A percentile compares a stretch with the other conserved stretches of the same genome.
These are phyloP conservation scores for Halteria grandinella DNA, from an alignment of 73 alveolate species.

Conservation along the genomic window DNA sequence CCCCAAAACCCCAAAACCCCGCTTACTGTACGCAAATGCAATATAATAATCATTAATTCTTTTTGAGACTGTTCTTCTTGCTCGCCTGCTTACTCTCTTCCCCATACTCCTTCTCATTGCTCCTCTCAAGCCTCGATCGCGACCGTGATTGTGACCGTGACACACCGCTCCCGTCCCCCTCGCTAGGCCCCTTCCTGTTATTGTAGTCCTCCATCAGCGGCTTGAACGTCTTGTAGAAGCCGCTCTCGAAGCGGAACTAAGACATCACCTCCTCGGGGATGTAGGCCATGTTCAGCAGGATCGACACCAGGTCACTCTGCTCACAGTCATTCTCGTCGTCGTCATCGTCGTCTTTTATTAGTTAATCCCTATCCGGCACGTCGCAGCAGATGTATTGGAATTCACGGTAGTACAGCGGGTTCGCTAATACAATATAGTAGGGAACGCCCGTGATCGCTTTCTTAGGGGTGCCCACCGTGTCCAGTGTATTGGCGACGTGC, in stretches of 20 bases:
- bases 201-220: conserved; percentile 29
- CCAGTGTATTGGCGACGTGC: conserved; percentile 3
- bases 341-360: conserved; percentile 43
- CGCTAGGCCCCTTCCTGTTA: background rate
- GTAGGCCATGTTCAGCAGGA: conserved; percentile 37
- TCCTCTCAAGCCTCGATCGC: no score
- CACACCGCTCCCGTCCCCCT: background rate
- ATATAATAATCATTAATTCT: no score
- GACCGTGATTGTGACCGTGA: no score
- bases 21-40: no score
- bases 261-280: conserved; percentile 37
- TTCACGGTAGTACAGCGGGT: conserved; percentile 33
- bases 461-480: conserved; percentile 14
- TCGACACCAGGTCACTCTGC: conserved; percentile 20
- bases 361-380: conserved; percentile 48
- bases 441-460: conserved; percentile 51
- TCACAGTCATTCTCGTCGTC: conserved; percentile 48
- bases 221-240: conserved; percentile 34
- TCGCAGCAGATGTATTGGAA: conserved; percentile 50
- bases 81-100: no score
- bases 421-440: conserved; percentile 49
- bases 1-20: no score
- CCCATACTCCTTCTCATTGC: no score
- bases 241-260: conserved; percentile 18
- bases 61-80: no score